Evolutionary conservation across 768 basidiomycete species (phyloP).

Genomic region (Hydnomerulius pinastri): DNA sequence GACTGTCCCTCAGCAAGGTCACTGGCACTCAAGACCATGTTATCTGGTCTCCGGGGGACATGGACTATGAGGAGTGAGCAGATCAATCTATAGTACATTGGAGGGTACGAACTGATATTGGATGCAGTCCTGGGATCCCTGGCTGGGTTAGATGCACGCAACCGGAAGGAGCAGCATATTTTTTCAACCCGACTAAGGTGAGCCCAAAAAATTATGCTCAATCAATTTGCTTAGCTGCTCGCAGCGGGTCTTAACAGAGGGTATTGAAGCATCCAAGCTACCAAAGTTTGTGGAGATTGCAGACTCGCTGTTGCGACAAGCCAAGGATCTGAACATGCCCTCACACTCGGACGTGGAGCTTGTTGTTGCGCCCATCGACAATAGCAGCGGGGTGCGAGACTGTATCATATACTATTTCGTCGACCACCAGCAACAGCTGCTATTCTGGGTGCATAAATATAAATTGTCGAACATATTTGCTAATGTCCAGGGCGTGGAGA

Average conservation of each 20-base stretch:
- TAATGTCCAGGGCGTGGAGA: constrained; percentile 40
- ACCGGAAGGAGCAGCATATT: constrained; percentile 60
- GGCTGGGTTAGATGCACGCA: constrained; percentile 28
- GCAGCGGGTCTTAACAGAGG: constrained; percentile 5
- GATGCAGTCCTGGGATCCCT: background rate
- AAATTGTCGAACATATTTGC: constrained; percentile 33
- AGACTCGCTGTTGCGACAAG: background rate
- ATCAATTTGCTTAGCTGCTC: background rate
- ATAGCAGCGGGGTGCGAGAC: background rate
- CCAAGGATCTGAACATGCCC: background rate
- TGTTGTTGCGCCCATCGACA: background rate
- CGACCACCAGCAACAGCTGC: constrained; percentile 39
- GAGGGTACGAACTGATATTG: background rate
- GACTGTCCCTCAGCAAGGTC: background rate
- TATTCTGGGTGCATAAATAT: constrained; percentile 51
- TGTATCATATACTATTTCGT: constrained; percentile 47
- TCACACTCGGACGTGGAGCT: constrained; percentile 2
- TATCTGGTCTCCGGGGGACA: background rate
- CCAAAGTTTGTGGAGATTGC: background rate
- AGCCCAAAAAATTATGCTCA: background rate
- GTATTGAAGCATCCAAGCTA: background rate
- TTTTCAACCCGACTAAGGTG: constrained; percentile 44
- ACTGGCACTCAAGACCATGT: background rate
- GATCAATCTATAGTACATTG: background rate
- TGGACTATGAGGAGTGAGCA: constrained; percentile 3